Evolutionary conservation across 192 early-diverging fungal species (phyloP).

Genomic region (Gaertneriomyces semiglobifer): DNA sequence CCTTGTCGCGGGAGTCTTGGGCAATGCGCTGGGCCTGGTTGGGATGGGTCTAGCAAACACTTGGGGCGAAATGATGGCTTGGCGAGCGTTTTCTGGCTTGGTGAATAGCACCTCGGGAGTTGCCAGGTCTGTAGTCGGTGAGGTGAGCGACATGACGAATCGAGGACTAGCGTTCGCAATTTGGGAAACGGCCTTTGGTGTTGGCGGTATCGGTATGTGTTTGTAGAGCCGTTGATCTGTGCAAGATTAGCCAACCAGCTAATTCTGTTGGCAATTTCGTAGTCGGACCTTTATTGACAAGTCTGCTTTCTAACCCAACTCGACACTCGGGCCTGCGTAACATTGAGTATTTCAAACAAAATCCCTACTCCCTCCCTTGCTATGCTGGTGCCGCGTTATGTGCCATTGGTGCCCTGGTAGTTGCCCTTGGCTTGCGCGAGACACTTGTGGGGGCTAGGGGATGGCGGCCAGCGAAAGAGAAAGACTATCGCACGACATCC

Average conservation of each 20-base stretch:
- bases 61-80: too few relatives aligned
- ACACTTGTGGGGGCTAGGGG: constrained; percentile 20
- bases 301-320: constrained; percentile 73
- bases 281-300: constrained; percentile 73
- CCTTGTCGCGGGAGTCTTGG: constrained; percentile 72
- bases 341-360: constrained; percentile 64
- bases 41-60: constrained; percentile 43
- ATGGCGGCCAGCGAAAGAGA: not conserved
- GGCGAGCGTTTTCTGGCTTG: constrained; percentile 37
- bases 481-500: not conserved
- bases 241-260: not conserved
- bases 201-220: constrained; percentile 40
- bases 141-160: constrained; percentile 82
- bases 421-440: constrained; percentile 45
- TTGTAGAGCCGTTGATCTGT: not conserved
- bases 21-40: constrained; percentile 70
- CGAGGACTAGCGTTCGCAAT: constrained; percentile 71
- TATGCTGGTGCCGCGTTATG: constrained; percentile 60
- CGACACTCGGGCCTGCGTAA: constrained; percentile 55
- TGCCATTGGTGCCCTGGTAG: constrained; percentile 61
- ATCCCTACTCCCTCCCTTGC: constrained; percentile 86
- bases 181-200: constrained; percentile 69
- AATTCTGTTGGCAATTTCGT: too few relatives aligned
- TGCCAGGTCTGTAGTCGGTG: constrained; percentile 76
- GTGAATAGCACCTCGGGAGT: constrained; percentile 58